Evolutionary conservation across 2,329 filamentous ascomycete species (phyloP).

Genomic region (Colletotrichum sp.): DNA sequence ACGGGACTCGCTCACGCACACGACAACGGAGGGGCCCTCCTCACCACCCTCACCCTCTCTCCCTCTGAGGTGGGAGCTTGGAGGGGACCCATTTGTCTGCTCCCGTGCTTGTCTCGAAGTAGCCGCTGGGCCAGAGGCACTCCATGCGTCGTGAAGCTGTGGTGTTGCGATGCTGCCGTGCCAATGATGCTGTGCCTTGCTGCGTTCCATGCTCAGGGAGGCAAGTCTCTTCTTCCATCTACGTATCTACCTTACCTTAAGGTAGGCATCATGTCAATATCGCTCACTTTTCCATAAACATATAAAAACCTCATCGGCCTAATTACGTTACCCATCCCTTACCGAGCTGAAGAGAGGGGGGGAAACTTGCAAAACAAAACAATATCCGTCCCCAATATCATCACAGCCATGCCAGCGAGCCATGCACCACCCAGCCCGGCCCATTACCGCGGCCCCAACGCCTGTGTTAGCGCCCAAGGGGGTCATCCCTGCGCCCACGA

Average conservation of each 20-base stretch:
- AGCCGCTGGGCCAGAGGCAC: not conserved
- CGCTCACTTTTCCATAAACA: not conserved
- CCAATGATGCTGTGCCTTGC: not conserved
- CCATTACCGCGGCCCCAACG: slow-evolving; percentile 11
- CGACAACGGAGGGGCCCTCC: not conserved
- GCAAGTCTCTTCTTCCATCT: not conserved
- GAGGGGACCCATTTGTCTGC: not conserved
- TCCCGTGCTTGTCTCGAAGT: not conserved
- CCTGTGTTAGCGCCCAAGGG: slow-evolving; percentile 12
- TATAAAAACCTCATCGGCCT: not conserved
- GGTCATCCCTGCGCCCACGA: slow-evolving; percentile 1
- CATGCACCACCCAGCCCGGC: not conserved
- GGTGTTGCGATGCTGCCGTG: not conserved
- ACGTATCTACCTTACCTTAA: not conserved
- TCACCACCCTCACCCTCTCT: not conserved
- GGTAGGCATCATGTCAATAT: not conserved
- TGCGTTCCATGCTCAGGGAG: not conserved
- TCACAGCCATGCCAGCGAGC: not conserved
- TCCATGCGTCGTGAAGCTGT: not conserved
- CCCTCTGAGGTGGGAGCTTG: not conserved
- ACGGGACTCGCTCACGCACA: not conserved
- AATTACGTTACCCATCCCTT: not conserved
- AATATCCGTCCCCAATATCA: not conserved
- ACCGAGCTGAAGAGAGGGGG: not conserved
- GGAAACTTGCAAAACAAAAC: not conserved